phyloP scores from a whole-genome alignment of 1,139 yeast genomes.

The Suzukiozyma palmioleophila region DNA sequence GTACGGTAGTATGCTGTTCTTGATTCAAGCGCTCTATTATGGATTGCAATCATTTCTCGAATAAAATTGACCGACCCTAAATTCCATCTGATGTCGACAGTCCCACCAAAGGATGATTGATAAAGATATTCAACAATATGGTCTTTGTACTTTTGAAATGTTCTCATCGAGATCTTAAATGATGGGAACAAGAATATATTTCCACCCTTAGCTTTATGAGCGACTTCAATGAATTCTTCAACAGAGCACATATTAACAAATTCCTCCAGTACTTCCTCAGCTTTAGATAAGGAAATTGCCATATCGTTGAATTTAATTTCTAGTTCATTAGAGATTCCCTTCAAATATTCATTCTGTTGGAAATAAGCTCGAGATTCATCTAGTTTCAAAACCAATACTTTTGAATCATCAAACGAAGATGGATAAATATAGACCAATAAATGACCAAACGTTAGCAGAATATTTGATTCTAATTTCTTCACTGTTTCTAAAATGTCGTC shows the following conservation, averaged over 20 bases:
- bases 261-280: constrained; percentile 42
- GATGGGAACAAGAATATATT: constrained; percentile 77
- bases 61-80: constrained; percentile 88
- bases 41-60: constrained; percentile 79
- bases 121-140: constrained; percentile 61
- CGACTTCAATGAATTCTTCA: constrained; percentile 50
- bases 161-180: constrained; percentile 68
- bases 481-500: constrained; percentile 34
- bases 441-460: constrained; percentile 55
- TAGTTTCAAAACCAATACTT: constrained; percentile 62
- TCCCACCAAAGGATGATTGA: constrained; percentile 76
- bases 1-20: constrained; percentile 28
- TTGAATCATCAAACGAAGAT: constrained; percentile 67
- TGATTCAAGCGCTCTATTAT: constrained; percentile 41
- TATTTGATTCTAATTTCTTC: constrained; percentile 49
- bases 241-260: constrained; percentile 44
- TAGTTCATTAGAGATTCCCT: constrained; percentile 45
- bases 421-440: constrained; percentile 69
- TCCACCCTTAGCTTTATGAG: constrained; percentile 71
- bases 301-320: constrained; percentile 58
- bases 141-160: constrained; percentile 52
- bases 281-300: constrained; percentile 57
- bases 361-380: constrained; percentile 59
- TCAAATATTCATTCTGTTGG: constrained; percentile 49
- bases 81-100: constrained; percentile 91